These are phyloP conservation scores for Andrographis paniculata DNA, from an alignment of 305 asterid genomes.

Conservation along the genomic window DNA sequence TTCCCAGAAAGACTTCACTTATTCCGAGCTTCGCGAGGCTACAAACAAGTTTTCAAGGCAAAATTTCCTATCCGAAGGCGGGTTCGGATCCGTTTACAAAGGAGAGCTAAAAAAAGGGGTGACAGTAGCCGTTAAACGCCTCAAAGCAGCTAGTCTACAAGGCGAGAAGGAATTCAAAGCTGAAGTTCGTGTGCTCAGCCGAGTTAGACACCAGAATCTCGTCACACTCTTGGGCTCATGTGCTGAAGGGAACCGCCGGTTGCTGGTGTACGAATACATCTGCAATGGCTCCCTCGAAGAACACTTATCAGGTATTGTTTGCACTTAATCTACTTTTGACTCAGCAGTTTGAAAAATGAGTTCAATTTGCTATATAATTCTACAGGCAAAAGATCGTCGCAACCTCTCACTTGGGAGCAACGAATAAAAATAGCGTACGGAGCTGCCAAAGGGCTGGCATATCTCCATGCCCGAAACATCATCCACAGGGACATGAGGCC, in stretches of 20 bases:
- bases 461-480: constrained; percentile 44
- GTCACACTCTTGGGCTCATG: constrained; percentile 69
- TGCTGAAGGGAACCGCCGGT: constrained; percentile 39
- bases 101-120: constrained; percentile 43
- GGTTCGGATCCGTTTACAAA: constrained; percentile 52
- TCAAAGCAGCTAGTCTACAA: constrained; percentile 55
- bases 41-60: constrained; percentile 35
- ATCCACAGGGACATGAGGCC: constrained; percentile 75
- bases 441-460: constrained; percentile 62
- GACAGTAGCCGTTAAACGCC: constrained; percentile 60
- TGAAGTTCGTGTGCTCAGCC: constrained; percentile 59
- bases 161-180: constrained; percentile 70
- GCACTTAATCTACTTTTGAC: not conserved
- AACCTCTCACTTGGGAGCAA: constrained; percentile 47
- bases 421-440: constrained; percentile 65
- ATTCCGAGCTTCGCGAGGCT: constrained; percentile 45
- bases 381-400: constrained; percentile 30
- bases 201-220: constrained; percentile 55
- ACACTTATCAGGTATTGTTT: constrained; percentile 24
- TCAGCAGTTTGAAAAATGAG: no score
- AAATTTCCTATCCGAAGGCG: constrained; percentile 62
- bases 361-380: no score
- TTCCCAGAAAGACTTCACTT: constrained; percentile 38
- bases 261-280: constrained; percentile 68
- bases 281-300: constrained; percentile 63